Percentiles rank a stretch among this genome's conserved stretches.
phyloP scores from a whole-genome alignment of 306 rosid species.

The Cajanus cajan region DNA sequence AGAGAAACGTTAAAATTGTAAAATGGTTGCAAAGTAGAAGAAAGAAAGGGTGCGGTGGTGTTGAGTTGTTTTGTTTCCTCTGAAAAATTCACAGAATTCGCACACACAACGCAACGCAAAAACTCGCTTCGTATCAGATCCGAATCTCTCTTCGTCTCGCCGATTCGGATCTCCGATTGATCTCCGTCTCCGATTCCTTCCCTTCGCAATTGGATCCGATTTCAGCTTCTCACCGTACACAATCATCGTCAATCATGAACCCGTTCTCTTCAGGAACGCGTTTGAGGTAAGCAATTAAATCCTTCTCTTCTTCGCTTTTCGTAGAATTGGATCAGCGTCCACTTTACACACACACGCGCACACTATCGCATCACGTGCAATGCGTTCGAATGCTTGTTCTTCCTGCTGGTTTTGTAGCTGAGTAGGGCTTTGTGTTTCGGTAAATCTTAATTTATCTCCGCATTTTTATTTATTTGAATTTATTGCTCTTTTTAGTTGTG shows the following conservation, averaged over 20 bases:
- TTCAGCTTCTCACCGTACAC: constrained; percentile 38
- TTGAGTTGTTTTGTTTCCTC: constrained; percentile 22
- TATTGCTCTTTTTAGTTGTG: constrained; percentile 6
- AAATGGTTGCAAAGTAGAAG: constrained; percentile 34
- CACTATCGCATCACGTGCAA: constrained; percentile 9
- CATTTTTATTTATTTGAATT: constrained; percentile 15
- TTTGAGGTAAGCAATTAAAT: constrained; percentile 61
- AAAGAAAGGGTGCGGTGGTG: constrained; percentile 25
- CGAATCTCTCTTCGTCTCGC: constrained; percentile 42
- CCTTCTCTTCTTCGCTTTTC: constrained; percentile 16
- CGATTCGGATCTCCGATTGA: constrained; percentile 60
- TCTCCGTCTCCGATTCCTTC: constrained; percentile 29
- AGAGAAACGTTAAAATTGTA: constrained; percentile 31
- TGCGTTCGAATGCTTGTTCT: neutral
- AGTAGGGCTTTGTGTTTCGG: neutral
- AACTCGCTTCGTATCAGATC: constrained; percentile 65
- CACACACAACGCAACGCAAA: neutral
- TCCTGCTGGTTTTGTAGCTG: constrained; percentile 13
- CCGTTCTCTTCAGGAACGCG: constrained; percentile 99
- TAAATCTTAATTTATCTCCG: constrained; percentile 20
- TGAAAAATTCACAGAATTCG: constrained; percentile 26
- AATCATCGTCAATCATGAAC: constrained; percentile 69
- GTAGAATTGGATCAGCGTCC: constrained; percentile 31
- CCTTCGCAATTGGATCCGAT: constrained; percentile 52
- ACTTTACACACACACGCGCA: neutral